Conservation (phyloP, 306 rosid species). For the Macrotyloma uniflorum region DNA sequence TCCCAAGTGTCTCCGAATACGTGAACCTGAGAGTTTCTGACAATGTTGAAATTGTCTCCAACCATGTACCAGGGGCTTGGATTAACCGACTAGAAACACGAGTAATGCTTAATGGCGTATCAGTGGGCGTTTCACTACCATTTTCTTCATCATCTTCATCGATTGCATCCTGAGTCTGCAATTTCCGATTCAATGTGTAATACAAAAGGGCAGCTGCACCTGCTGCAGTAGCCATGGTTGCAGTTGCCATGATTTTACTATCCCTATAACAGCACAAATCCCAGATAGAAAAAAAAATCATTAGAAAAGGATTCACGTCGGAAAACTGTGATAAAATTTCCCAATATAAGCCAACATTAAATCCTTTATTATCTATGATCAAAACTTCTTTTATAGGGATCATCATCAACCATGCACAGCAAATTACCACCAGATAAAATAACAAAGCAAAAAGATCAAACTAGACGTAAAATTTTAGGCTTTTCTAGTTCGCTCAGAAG, state of each 20-base stretch:
- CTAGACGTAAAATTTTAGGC: not conserved
- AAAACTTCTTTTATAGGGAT: not conserved
- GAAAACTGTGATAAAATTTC: conserved; percentile 16
- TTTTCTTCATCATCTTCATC: conserved; percentile 55
- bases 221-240: conserved; percentile 98
- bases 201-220: conserved; percentile 95
- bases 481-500: not conserved
- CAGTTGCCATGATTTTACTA: conserved; percentile 78
- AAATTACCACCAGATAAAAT: not conserved
- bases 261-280: conserved; percentile 43
- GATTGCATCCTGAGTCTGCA: conserved; percentile 38
- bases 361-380: conserved; percentile 8
- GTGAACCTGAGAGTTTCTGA: conserved; percentile 94
- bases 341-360: conserved; percentile 26
- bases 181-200: conserved; percentile 79
- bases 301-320: conserved; percentile 5
- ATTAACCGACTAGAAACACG: conserved; percentile 81
- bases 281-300: not conserved
- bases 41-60: conserved; percentile 86
- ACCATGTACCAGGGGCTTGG: conserved; percentile 95
- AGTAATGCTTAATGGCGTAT: conserved; percentile 54
- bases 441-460: not conserved
- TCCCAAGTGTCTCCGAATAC: conserved; percentile 94
- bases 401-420: not conserved
- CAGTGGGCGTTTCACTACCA: conserved; percentile 36